Evolutionary conservation across 2,329 filamentous ascomycete genomes (phyloP).

Genomic region (Colletotrichum sublineola): DNA sequence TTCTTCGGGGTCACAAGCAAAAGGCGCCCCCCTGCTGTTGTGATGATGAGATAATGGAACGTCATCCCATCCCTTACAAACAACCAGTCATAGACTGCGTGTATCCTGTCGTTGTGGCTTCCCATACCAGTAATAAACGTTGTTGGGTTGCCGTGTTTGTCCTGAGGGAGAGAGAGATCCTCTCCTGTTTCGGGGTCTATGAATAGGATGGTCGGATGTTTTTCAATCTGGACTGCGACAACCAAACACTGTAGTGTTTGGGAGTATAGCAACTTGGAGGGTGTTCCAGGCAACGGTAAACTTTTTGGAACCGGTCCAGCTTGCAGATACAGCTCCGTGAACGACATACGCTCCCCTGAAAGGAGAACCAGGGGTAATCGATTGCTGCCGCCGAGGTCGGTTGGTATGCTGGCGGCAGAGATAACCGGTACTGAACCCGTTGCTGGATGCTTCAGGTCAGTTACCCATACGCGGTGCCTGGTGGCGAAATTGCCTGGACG

Average conservation of each 20-base stretch:
- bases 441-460: constrained; percentile 62
- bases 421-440: constrained; percentile 63
- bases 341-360: constrained; percentile 62
- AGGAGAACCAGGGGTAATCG: constrained; percentile 63
- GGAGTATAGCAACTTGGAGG: constrained; percentile 68
- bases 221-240: constrained; percentile 61
- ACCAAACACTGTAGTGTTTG: constrained; percentile 65
- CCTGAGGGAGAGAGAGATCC: constrained; percentile 62
- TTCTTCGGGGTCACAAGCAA: constrained; percentile 59
- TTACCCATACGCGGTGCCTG: constrained; percentile 64
- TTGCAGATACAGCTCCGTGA: constrained; percentile 65
- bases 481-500: constrained; percentile 51
- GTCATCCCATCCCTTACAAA: constrained; percentile 68
- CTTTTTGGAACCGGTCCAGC: constrained; percentile 63
- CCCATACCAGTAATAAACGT: constrained; percentile 70
- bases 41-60: constrained; percentile 74
- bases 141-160: constrained; percentile 56
- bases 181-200: constrained; percentile 68
- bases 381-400: constrained; percentile 54
- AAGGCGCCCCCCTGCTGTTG: constrained; percentile 67
- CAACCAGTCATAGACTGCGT: constrained; percentile 74
- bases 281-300: constrained; percentile 62
- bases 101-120: constrained; percentile 69
- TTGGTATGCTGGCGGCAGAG: constrained; percentile 59
- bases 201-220: constrained; percentile 66